Conservation (phyloP, 495 filamentous ascomycete species). For the Trichoderma virens region DNA sequence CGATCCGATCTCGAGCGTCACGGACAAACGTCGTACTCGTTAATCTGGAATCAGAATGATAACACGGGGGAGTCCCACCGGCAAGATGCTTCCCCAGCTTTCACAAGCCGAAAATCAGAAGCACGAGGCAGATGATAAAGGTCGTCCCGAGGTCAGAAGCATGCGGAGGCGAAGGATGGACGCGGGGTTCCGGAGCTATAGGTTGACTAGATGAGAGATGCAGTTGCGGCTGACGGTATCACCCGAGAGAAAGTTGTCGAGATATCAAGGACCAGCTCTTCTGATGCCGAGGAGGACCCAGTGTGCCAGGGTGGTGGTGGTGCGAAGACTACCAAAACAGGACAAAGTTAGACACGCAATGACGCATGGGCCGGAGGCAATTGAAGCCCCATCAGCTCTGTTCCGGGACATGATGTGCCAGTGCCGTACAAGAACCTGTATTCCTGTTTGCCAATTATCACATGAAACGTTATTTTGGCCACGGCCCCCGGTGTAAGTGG, state of each 20-base stretch:
- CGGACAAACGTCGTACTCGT: neutral
- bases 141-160: constrained; percentile 4
- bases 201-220: neutral
- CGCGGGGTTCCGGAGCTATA: neutral
- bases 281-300: neutral
- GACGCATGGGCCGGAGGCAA: neutral
- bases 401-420: neutral
- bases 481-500: neutral
- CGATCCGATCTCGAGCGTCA: no score
- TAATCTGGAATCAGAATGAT: neutral
- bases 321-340: neutral
- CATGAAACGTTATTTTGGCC: neutral
- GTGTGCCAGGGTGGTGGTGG: neutral
- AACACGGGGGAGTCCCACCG: neutral
- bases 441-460: neutral
- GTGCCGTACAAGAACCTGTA: neutral
- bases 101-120: constrained; percentile 1
- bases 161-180: neutral
- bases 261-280: neutral
- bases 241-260: neutral
- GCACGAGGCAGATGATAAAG: neutral
- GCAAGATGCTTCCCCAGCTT: neutral
- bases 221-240: neutral
- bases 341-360: neutral
- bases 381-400: neutral